phyloP scores from a whole-genome alignment of 768 basidiomycete genomes.

The Lactifluus subvellereus region DNA sequence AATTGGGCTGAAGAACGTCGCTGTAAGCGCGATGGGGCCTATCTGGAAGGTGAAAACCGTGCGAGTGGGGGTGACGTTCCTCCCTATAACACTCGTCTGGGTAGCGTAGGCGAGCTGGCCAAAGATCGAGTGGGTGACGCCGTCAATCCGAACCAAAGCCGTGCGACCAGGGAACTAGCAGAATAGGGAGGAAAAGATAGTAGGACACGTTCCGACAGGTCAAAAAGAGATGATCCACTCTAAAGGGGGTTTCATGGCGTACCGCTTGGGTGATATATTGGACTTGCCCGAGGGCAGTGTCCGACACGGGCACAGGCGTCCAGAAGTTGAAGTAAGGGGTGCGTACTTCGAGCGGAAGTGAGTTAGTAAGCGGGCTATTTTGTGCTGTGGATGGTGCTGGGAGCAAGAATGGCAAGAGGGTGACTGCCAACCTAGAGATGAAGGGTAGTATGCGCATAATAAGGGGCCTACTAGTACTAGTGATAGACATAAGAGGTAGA shows the following conservation, averaged over 20 bases:
- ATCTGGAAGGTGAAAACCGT: conserved; percentile 8
- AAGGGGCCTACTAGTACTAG: no score
- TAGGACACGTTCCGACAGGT: background rate
- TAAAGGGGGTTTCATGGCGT: background rate
- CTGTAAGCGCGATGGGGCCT: background rate
- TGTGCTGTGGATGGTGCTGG: background rate
- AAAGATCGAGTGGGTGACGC: conserved; percentile 5
- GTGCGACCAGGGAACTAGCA: conserved; percentile 1
- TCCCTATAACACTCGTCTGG: background rate
- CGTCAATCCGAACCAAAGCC: conserved; percentile 15
- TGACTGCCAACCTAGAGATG: background rate
- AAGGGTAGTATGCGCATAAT: background rate
- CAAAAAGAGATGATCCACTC: background rate
- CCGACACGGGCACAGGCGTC: background rate
- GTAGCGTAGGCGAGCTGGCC: background rate
- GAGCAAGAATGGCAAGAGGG: background rate
- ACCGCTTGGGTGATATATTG: background rate
- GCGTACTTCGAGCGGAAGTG: conserved; percentile 14
- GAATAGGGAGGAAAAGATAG: background rate
- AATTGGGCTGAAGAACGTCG: conserved; percentile 20
- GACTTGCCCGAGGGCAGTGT: no score
- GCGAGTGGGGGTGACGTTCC: conserved; percentile 10
- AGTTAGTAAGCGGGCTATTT: background rate
- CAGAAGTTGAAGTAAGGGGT: conserved; percentile 21
- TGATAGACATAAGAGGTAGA: no score